These are phyloP conservation scores for Lentinula boryana DNA, from an alignment of 768 basidiomycete genomes.

Conservation along the genomic window DNA sequence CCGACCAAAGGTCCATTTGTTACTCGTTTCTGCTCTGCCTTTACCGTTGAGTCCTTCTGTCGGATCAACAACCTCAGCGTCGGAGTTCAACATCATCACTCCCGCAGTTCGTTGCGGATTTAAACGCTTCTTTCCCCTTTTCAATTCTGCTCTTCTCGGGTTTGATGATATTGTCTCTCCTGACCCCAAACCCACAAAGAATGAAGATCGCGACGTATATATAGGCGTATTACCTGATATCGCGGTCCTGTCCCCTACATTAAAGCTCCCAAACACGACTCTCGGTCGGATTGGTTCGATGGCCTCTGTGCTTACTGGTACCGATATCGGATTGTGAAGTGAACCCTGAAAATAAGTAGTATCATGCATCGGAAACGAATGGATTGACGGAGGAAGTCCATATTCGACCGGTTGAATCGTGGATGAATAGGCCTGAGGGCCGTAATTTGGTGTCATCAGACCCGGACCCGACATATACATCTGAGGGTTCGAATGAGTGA, in stretches of 20 bases:
- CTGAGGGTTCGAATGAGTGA: background rate
- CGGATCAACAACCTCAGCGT: constrained; percentile 22
- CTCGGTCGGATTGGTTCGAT: background rate
- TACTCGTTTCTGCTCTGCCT: constrained; percentile 6
- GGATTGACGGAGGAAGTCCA: background rate
- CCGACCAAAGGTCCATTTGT: constrained; percentile 49
- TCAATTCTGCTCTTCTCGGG: background rate
- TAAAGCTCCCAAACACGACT: constrained; percentile 1
- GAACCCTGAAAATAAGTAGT: background rate
- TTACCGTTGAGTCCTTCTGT: constrained; percentile 14
- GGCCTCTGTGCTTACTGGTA: background rate
- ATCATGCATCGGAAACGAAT: background rate
- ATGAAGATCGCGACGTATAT: background rate
- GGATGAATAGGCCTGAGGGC: background rate
- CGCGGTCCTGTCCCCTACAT: background rate
- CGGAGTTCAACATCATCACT: background rate
- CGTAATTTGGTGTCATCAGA: background rate
- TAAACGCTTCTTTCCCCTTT: background rate
- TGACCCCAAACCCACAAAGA: background rate
- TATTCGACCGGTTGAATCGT: background rate
- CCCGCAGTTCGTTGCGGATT: background rate
- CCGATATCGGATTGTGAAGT: background rate
- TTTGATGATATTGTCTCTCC: background rate
- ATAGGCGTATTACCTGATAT: background rate
- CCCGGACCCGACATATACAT: background rate